Conservation (phyloP, 305 asterid genomes). For the Withania somnifera region DNA sequence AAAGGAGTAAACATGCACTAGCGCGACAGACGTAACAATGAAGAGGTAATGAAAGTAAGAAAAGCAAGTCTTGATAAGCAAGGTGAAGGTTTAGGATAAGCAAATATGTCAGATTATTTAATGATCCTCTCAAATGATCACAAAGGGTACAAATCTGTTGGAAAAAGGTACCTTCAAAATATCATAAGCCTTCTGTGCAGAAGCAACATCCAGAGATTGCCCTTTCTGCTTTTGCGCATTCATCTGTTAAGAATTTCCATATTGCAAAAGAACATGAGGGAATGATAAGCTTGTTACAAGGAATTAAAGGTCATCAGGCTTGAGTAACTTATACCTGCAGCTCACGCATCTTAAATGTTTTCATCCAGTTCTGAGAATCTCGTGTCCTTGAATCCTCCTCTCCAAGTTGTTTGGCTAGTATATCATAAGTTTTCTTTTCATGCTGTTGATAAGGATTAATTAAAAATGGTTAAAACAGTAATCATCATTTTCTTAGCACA, state of each 20-base stretch:
- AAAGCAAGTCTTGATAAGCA: background rate
- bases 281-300: background rate
- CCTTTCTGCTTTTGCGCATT: conserved; percentile 90
- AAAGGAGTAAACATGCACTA: background rate
- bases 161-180: conserved; percentile 50
- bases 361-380: conserved; percentile 91
- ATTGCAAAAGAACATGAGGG: background rate
- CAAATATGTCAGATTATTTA: background rate
- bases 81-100: background rate
- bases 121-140: background rate
- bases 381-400: conserved; percentile 90
- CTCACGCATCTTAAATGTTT: conserved; percentile 83
- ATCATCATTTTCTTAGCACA: background rate
- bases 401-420: conserved; percentile 90
- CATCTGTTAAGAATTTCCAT: conserved; percentile 25
- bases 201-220: conserved; percentile 51
- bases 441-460: conserved; percentile 34
- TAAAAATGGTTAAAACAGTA: background rate
- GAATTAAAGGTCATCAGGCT: background rate
- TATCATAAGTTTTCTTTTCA: conserved; percentile 87
- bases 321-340: conserved; percentile 47
- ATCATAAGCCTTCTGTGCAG: conserved; percentile 77
- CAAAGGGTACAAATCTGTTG: background rate
- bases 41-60: background rate
- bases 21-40: background rate